phyloP scores from a whole-genome alignment of 768 basidiomycete species.

The Tulasnella sp. region DNA sequence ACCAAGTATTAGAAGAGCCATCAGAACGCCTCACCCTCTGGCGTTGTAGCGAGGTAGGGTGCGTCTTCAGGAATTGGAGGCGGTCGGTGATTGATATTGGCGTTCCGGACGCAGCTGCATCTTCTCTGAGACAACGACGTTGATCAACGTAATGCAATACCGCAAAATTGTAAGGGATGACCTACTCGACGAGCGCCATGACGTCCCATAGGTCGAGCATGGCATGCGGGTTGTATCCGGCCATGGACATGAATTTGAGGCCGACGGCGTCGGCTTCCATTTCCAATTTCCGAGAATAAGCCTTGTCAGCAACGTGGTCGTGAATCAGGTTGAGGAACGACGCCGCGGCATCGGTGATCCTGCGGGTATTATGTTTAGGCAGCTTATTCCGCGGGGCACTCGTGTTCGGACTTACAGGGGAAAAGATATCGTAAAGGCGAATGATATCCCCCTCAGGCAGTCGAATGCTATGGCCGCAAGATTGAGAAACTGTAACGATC shows the following conservation, averaged over 20 bases:
- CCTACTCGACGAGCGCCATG: constrained; percentile 30
- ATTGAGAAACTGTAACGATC: constrained; percentile 31
- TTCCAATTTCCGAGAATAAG: constrained; percentile 34
- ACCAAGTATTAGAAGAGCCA: too few relatives aligned
- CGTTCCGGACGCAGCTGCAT: constrained; percentile 25
- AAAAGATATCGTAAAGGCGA: constrained; percentile 33
- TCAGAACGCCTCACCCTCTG: constrained; percentile 24
- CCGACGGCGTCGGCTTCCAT: constrained; percentile 34
- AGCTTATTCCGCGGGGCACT: background rate
- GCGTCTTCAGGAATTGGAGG: constrained; percentile 30
- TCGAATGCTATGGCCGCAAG: constrained; percentile 34
- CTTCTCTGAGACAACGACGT: constrained; percentile 20
- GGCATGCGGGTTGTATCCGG: constrained; percentile 33
- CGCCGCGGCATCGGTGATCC: constrained; percentile 30
- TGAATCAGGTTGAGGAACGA: constrained; percentile 31
- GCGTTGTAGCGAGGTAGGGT: constrained; percentile 31
- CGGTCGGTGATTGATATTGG: constrained; percentile 25
- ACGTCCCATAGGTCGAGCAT: constrained; percentile 33
- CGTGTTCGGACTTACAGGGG: constrained; percentile 23
- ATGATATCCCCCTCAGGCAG: constrained; percentile 31
- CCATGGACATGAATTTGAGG: constrained; percentile 32
- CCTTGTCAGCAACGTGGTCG: constrained; percentile 29
- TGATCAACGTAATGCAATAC: background rate
- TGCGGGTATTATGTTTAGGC: background rate
- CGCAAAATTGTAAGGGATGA: background rate